Evolutionary conservation across 75 land plant genomes (phyloP).

Genomic region (Adiantum capillusveneris): DNA sequence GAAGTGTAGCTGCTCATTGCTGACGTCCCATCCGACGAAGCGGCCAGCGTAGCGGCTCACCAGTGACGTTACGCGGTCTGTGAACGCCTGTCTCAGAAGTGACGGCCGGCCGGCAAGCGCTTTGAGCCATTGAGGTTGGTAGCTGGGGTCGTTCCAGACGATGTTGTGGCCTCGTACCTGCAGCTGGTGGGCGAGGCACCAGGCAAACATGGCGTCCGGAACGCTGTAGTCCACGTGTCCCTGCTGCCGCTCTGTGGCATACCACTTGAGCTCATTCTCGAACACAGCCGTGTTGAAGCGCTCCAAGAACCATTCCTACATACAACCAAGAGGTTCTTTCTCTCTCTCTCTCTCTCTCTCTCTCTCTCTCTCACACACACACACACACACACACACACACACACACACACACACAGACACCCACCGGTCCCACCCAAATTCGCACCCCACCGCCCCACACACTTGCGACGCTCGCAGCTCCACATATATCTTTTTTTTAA

Average conservation of each 20-base stretch:
- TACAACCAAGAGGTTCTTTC: too few relatives aligned
- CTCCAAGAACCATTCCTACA: slow-evolving; percentile 47
- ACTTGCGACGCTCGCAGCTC: too few relatives aligned
- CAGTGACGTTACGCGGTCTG: slow-evolving; percentile 32
- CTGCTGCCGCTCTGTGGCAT: slow-evolving; percentile 37
- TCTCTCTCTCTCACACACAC: neutral
- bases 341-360: neutral
- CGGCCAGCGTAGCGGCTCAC: slow-evolving; percentile 37
- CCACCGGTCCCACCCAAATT: neutral
- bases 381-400: too few relatives aligned
- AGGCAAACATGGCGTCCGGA: slow-evolving; percentile 49
- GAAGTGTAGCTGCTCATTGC: slow-evolving; percentile 63
- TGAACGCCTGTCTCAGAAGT: slow-evolving; percentile 2
- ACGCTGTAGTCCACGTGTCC: slow-evolving; percentile 44
- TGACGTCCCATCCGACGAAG: slow-evolving; percentile 59
- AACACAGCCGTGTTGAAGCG: slow-evolving; percentile 48
- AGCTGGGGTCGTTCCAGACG: slow-evolving; percentile 54
- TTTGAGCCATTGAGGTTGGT: slow-evolving; percentile 37
- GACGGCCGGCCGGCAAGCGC: slow-evolving; percentile 11
- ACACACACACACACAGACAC: neutral
- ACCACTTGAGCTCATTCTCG: slow-evolving; percentile 76
- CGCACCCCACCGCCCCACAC: neutral
- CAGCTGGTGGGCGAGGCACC: slow-evolving; percentile 27
- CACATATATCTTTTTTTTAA: too few relatives aligned
- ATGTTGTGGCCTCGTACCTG: slow-evolving; percentile 14